Conservation (phyloP, 129 eudicot species). For the Apium graveolens region DNA sequence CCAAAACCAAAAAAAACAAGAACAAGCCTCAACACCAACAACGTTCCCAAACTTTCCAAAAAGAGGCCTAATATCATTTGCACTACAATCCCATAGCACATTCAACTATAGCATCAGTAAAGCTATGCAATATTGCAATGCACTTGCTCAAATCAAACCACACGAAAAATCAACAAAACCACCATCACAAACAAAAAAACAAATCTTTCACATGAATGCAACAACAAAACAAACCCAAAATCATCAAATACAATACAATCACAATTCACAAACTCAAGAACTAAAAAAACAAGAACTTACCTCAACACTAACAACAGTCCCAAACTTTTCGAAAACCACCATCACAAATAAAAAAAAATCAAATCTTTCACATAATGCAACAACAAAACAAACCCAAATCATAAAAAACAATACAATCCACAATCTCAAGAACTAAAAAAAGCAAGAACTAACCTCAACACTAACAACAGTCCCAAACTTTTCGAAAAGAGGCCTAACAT, state of each 20-base stretch:
- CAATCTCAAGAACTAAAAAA: not conserved
- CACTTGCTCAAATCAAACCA: not conserved
- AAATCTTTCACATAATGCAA: not conserved
- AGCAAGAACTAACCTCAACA: conserved; percentile 53
- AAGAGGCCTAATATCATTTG: conserved; percentile 65
- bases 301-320: conserved; percentile 79
- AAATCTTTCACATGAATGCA: not conserved
- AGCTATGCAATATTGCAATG: not conserved
- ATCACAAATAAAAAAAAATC: too few relatives aligned
- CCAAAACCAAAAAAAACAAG: not conserved
- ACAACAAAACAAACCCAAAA: conserved; percentile 1
- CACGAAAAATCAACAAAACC: not conserved
- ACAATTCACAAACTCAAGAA: not conserved
- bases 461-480: conserved; percentile 67
- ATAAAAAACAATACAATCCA: not conserved
- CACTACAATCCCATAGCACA: conserved; percentile 69
- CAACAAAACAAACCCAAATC: not conserved
- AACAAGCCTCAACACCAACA: conserved; percentile 64
- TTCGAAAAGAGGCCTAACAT: conserved; percentile 67
- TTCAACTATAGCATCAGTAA: conserved; percentile 11
- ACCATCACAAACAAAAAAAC: not conserved
- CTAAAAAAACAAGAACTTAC: conserved; percentile 17
- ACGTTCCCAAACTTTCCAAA: conserved; percentile 74
- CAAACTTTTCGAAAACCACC: conserved; percentile 64
- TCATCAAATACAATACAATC: not conserved